Evolutionary conservation across 495 filamentous ascomycete genomes (phyloP).

Genomic region (Neurospora intermedia): DNA sequence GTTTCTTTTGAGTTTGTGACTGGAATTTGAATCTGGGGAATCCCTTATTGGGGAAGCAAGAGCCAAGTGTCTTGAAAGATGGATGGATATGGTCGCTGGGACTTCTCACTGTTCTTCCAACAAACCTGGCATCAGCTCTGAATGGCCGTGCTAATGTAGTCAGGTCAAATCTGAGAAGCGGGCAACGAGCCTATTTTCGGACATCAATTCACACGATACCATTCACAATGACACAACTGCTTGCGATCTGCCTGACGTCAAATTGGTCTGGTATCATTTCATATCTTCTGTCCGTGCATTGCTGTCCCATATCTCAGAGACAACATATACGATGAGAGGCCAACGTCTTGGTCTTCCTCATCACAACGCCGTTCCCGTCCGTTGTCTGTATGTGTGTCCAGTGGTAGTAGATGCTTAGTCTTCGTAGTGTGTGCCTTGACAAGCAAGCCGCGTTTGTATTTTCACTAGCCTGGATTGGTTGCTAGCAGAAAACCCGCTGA

Average conservation of each 20-base stretch:
- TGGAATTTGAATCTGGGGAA: not conserved
- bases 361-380: not conserved
- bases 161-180: not conserved
- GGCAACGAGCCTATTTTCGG: not conserved
- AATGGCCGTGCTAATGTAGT: not conserved
- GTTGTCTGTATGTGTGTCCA: not conserved
- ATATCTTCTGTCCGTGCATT: not conserved
- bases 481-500: constrained; percentile 5
- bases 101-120: not conserved
- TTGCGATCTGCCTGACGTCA: not conserved
- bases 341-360: not conserved
- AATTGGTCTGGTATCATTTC: not conserved
- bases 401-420: not conserved
- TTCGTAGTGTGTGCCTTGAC: constrained; percentile 2
- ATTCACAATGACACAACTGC: not conserved
- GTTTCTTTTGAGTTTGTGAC: not conserved
- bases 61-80: not conserved
- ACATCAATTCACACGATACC: not conserved
- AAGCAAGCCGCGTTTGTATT: constrained; percentile 4
- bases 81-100: not conserved
- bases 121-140: not conserved
- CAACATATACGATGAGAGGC: not conserved
- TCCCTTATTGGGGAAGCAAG: not conserved
- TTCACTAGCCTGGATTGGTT: constrained; percentile 5
- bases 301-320: not conserved